A percentile compares a stretch with the other conserved stretches of the same genome.
These are phyloP conservation scores for Botryobasidium botryosum DNA, from an alignment of 768 basidiomycete genomes.

Conservation along the genomic window DNA sequence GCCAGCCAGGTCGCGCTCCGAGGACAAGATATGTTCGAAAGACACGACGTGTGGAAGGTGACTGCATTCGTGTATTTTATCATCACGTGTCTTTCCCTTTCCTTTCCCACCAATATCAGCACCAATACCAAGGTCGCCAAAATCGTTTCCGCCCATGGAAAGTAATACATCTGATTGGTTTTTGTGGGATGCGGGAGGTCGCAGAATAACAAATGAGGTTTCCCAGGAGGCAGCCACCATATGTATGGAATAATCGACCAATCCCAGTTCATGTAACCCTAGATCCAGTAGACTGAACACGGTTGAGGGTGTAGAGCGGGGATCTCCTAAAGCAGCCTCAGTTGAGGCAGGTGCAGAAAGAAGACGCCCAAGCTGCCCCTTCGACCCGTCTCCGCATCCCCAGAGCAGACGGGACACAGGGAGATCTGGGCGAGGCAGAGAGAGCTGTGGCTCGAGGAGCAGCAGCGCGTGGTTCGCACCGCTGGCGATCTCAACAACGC, in stretches of 20 bases:
- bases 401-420: constrained; percentile 29
- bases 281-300: constrained; percentile 36
- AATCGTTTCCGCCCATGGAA: constrained; percentile 75
- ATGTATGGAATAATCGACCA: too few species aligned
- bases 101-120: constrained; percentile 7
- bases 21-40: constrained; percentile 26
- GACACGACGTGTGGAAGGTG: constrained; percentile 23
- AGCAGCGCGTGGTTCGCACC: constrained; percentile 71
- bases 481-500: constrained; percentile 36
- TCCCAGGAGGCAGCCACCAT: constrained; percentile 73
- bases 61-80: constrained; percentile 16
- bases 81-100: constrained; percentile 2
- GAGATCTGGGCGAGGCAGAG: constrained; percentile 15
- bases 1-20: too few species aligned
- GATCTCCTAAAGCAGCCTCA: too few species aligned
- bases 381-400: constrained; percentile 55
- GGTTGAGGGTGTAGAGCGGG: constrained; percentile 13
- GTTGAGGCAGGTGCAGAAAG: too few species aligned
- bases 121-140: constrained; percentile 56
- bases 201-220: constrained; percentile 57
- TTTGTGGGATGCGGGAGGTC: constrained; percentile 19
- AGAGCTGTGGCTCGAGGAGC: constrained; percentile 29
- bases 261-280: too few species aligned
- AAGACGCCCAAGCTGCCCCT: constrained; percentile 43
- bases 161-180: constrained; percentile 27